Conservation (phyloP, 78 protist species). For the Chrysochromulina parva region DNA sequence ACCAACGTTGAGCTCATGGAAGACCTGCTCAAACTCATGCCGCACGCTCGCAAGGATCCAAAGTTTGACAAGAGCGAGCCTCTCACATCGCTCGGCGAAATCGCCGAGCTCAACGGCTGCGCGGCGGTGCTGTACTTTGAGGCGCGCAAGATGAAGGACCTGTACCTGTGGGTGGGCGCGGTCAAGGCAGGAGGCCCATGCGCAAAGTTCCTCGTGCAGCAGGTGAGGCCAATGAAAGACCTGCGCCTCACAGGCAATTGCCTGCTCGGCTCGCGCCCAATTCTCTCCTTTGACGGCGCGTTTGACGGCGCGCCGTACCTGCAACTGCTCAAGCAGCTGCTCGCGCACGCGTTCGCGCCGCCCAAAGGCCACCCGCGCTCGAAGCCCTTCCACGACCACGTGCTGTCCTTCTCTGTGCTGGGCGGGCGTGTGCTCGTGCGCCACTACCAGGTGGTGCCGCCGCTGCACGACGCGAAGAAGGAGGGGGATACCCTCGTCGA, state of each 20-base stretch:
- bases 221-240: slow-evolving; percentile 80
- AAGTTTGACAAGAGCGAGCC: slow-evolving; percentile 68
- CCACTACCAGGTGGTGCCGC: slow-evolving; percentile 79
- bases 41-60: slow-evolving; percentile 73
- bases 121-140: slow-evolving; percentile 65
- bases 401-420: slow-evolving; percentile 72
- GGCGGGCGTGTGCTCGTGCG: slow-evolving; percentile 88
- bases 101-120: slow-evolving; percentile 75
- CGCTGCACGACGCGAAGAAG: neutral
- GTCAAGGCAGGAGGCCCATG: slow-evolving; percentile 86
- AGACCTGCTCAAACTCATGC: slow-evolving; percentile 76
- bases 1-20: slow-evolving; percentile 72
- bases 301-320: slow-evolving; percentile 75
- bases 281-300: slow-evolving; percentile 14
- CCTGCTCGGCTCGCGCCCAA: slow-evolving; percentile 89
- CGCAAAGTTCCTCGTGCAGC: slow-evolving; percentile 78
- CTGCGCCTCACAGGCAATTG: slow-evolving; percentile 92
- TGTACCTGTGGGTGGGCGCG: slow-evolving; percentile 44
- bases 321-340: slow-evolving; percentile 66
- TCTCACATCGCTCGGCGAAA: slow-evolving; percentile 69
- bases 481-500: slow-evolving; percentile 69
- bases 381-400: slow-evolving; percentile 96
- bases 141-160: slow-evolving; percentile 59
- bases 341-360: slow-evolving; percentile 73
- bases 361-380: slow-evolving; percentile 87